Evolutionary conservation across 2,329 filamentous ascomycete genomes (phyloP).

Genomic region (Nigrograna mackinnonii): DNA sequence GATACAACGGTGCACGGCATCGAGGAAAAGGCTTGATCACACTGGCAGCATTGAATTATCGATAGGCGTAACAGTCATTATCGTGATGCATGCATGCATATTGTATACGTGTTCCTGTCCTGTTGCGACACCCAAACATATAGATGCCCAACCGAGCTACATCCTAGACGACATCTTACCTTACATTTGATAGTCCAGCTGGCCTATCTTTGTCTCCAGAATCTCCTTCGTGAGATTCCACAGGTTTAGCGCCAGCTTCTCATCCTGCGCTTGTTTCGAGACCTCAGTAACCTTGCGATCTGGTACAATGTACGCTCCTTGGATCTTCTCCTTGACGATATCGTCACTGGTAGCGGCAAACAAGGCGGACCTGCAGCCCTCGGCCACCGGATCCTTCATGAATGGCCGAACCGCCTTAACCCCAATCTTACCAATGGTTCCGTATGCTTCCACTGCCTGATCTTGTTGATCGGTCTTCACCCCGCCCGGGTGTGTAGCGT

Average conservation of each 20-base stretch:
- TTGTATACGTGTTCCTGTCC: no score
- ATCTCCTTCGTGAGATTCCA: conserved; percentile 52
- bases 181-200: conserved; percentile 32
- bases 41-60: no score
- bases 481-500: conserved; percentile 54
- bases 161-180: neutral
- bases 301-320: conserved; percentile 54
- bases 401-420: conserved; percentile 49
- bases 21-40: no score
- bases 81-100: no score
- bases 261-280: conserved; percentile 47
- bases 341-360: conserved; percentile 53
- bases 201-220: conserved; percentile 45
- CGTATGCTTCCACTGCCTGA: conserved; percentile 56
- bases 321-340: conserved; percentile 47
- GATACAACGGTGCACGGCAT: no score
- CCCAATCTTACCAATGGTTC: conserved; percentile 49
- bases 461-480: conserved; percentile 53
- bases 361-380: conserved; percentile 52
- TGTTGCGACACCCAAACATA: no score
- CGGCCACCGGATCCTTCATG: conserved; percentile 53
- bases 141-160: no score
- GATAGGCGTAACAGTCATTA: no score
- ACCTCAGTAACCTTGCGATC: conserved; percentile 52
- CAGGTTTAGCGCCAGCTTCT: conserved; percentile 46